Evolutionary conservation across 768 basidiomycete species (phyloP).

Genomic region (Pholiota conissans): DNA sequence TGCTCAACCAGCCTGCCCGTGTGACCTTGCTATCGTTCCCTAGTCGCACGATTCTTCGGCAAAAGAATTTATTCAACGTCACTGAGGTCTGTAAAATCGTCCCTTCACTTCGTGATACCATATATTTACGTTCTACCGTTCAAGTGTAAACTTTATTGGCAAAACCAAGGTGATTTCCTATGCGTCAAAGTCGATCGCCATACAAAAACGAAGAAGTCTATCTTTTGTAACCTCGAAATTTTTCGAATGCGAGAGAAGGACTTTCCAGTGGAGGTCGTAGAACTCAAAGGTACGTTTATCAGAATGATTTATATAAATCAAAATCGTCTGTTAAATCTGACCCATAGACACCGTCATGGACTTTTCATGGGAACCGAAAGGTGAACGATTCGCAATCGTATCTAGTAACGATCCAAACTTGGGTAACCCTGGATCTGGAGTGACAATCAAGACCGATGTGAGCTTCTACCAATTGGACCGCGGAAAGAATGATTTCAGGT

Average conservation of each 20-base stretch:
- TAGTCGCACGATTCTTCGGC: conserved; percentile 75
- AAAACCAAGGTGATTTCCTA: conserved; percentile 96
- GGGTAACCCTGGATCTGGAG: conserved; percentile 84
- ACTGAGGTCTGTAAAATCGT: conserved; percentile 65
- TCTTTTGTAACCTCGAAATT: conserved; percentile 97
- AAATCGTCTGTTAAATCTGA: not conserved
- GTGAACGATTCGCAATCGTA: conserved; percentile 94
- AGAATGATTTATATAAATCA: conserved; percentile 9
- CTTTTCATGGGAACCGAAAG: conserved; percentile 99
- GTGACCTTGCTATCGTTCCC: conserved; percentile 94
- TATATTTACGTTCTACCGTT: not conserved
- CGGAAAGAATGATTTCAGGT: conserved; percentile 90
- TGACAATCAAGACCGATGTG: conserved; percentile 95
- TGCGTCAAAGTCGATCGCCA: conserved; percentile 99
- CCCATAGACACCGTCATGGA: conserved; percentile 91
- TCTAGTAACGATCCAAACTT: conserved; percentile 93
- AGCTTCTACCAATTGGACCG: conserved; percentile 95
- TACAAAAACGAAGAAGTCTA: conserved; percentile 98
- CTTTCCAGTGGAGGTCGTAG: conserved; percentile 95
- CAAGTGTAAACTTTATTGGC: conserved; percentile 97
- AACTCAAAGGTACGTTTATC: conserved; percentile 76
- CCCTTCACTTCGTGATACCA: not conserved
- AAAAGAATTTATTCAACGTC: conserved; percentile 98
- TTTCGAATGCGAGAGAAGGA: conserved; percentile 98
- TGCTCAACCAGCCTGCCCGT: conserved; percentile 92